phyloP scores from a whole-genome alignment of 1,284 basidiomycete species.

The Ganoderma lingzhi region DNA sequence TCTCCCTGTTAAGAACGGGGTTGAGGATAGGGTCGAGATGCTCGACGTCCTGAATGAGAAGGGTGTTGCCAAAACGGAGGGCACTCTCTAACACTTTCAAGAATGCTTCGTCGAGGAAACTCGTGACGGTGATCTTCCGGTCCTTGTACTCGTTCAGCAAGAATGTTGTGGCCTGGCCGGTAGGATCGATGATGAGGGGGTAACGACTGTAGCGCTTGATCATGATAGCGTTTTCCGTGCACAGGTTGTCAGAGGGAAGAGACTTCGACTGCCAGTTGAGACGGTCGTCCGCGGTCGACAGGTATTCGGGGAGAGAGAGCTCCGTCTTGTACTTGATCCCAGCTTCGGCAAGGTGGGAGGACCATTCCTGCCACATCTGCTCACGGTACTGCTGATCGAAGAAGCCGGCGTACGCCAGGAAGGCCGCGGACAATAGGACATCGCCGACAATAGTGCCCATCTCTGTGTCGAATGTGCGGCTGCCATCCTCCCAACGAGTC shows the following conservation, averaged over 20 bases:
- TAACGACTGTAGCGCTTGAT: conserved; percentile 98
- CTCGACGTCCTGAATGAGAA: conserved; percentile 98
- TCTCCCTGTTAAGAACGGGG: conserved; percentile 97
- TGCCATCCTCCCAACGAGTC: conserved; percentile 94
- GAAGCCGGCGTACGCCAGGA: conserved; percentile 97
- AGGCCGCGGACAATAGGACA: conserved; percentile 94
- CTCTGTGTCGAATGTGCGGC: conserved; percentile 96
- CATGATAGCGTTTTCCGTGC: conserved; percentile 99
- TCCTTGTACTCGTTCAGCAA: conserved; percentile 95
- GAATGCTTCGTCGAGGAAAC: conserved; percentile 99
- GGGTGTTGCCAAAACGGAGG: conserved; percentile 97
- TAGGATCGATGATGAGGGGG: conserved; percentile 98
- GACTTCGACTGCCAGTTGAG: conserved; percentile 96
- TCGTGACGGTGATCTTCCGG: conserved; percentile 97
- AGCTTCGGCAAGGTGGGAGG: conserved; percentile 87
- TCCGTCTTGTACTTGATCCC: conserved; percentile 93
- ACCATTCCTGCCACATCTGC: conserved; percentile 97
- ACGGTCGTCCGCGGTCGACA: conserved; percentile 97
- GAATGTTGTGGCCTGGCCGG: conserved; percentile 97
- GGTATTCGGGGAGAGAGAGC: conserved; percentile 93
- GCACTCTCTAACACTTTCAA: conserved; percentile 98
- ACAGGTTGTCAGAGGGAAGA: conserved; percentile 94
- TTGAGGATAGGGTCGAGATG: conserved; percentile 98
- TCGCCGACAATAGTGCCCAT: conserved; percentile 99
- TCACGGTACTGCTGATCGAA: conserved; percentile 99